phyloP scores from a whole-genome alignment of 2,329 filamentous ascomycete genomes.

The Sarocladium oryzae region DNA sequence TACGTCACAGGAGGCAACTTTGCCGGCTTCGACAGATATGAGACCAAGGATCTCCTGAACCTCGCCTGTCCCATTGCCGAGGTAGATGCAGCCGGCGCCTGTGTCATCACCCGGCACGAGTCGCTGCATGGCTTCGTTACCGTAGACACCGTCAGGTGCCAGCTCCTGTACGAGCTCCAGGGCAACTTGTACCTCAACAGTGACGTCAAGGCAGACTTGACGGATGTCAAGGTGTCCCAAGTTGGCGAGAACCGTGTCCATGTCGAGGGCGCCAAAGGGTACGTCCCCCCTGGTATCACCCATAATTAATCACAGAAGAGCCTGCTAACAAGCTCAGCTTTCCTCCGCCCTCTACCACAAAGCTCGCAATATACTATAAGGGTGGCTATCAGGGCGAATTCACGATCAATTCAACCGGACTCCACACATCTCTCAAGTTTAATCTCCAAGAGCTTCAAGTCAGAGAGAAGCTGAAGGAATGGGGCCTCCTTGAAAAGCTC shows the following conservation, averaged over 20 bases:
- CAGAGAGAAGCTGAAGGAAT: conserved; percentile 32
- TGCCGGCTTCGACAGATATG: conserved; percentile 29
- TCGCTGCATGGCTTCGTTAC: conserved; percentile 34
- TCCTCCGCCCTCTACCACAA: conserved; percentile 41
- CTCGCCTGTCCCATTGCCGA: conserved; percentile 45
- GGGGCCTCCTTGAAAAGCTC: conserved; percentile 30
- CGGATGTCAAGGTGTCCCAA: conserved; percentile 27
- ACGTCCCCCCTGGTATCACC: conserved; percentile 20
- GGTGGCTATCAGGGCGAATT: conserved; percentile 41
- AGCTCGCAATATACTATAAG: conserved; percentile 42
- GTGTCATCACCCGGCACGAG: conserved; percentile 42
- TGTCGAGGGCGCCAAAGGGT: conserved; percentile 33
- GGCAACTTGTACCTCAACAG: conserved; percentile 40
- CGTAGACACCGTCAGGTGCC: conserved; percentile 31
- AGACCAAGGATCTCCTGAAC: conserved; percentile 18
- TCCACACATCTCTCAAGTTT: conserved; percentile 41
- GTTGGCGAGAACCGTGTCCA: conserved; percentile 29
- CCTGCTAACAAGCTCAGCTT: not conserved
- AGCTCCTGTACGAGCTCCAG: conserved; percentile 44
- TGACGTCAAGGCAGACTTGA: conserved; percentile 37
- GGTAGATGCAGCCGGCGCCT: conserved; percentile 36
- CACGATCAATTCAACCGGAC: conserved; percentile 39
- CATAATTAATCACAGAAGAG: no score
- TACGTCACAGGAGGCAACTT: conserved; percentile 49
- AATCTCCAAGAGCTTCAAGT: conserved; percentile 42